Percentiles rank a stretch among this genome's conserved stretches.
These are phyloP conservation scores for Capsicum rhomboideum DNA, from an alignment of 257 asterid genomes.

Conservation along the genomic window DNA sequence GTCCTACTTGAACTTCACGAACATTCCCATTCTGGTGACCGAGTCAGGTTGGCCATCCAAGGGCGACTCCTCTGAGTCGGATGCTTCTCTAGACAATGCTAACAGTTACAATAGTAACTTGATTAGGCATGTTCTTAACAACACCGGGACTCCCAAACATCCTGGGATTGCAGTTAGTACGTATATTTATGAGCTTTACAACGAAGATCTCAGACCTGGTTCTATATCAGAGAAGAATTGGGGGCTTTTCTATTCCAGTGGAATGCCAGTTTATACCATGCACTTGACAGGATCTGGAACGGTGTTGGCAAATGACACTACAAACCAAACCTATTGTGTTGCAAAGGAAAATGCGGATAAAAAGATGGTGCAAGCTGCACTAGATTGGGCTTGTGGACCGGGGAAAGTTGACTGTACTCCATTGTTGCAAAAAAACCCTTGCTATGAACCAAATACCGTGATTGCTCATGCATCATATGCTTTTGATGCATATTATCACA, in stretches of 20 bases:
- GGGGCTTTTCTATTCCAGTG: constrained; percentile 80
- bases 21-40: constrained; percentile 56
- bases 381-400: constrained; percentile 96
- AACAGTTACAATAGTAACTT: constrained; percentile 86
- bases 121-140: constrained; percentile 62
- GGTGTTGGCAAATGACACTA: constrained; percentile 77
- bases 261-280: constrained; percentile 58
- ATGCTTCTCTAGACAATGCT: constrained; percentile 70
- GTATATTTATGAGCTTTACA: constrained; percentile 76
- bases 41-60: constrained; percentile 98
- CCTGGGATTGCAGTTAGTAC: constrained; percentile 84
- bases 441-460: constrained; percentile 83
- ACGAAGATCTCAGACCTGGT: constrained; percentile 75
- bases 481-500: constrained; percentile 76
- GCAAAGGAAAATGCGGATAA: constrained; percentile 63
- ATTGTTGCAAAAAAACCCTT: constrained; percentile 57
- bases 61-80: constrained; percentile 67
- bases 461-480: constrained; percentile 74
- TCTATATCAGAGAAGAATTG: constrained; percentile 77
- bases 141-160: constrained; percentile 87
- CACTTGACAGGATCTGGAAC: constrained; percentile 76
- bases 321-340: constrained; percentile 73
- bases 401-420: constrained; percentile 80
- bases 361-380: constrained; percentile 79
- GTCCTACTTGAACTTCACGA: constrained; percentile 69